These are phyloP conservation scores for Fraxinus greggii DNA, from an alignment of 305 asterid species.

Conservation along the genomic window DNA sequence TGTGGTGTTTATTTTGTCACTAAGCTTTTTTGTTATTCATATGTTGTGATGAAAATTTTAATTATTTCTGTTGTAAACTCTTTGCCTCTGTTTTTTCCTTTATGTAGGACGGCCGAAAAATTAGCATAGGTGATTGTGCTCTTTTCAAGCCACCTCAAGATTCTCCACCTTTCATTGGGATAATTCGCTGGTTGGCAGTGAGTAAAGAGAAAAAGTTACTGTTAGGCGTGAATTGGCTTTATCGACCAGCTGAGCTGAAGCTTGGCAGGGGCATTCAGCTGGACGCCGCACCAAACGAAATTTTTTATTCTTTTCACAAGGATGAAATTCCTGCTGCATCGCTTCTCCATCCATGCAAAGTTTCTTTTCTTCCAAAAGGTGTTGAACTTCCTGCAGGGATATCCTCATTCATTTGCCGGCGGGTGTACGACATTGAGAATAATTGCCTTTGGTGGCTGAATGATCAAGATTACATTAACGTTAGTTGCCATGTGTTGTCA, in stretches of 20 bases:
- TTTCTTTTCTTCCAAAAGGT: conserved; percentile 94
- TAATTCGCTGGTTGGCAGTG: conserved; percentile 55
- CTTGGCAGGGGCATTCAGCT: conserved; percentile 66
- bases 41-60: neutral
- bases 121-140: conserved; percentile 56
- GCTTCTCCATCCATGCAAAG: conserved; percentile 94
- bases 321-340: conserved; percentile 87
- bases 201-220: conserved; percentile 50
- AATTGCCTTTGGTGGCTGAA: conserved; percentile 89
- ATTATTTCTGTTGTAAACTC: neutral
- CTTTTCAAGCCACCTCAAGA: conserved; percentile 56
- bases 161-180: conserved; percentile 55
- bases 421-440: conserved; percentile 71
- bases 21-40: neutral
- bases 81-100: neutral
- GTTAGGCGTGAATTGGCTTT: conserved; percentile 84
- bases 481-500: conserved; percentile 42
- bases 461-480: conserved; percentile 76
- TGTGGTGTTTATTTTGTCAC: neutral
- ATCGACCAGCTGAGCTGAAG: conserved; percentile 82
- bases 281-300: conserved; percentile 74
- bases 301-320: conserved; percentile 46
- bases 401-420: conserved; percentile 84
- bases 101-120: conserved; percentile 54
- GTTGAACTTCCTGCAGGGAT: conserved; percentile 75